phyloP scores from a whole-genome alignment of 768 basidiomycete species.

The Piloderma croceum region DNA sequence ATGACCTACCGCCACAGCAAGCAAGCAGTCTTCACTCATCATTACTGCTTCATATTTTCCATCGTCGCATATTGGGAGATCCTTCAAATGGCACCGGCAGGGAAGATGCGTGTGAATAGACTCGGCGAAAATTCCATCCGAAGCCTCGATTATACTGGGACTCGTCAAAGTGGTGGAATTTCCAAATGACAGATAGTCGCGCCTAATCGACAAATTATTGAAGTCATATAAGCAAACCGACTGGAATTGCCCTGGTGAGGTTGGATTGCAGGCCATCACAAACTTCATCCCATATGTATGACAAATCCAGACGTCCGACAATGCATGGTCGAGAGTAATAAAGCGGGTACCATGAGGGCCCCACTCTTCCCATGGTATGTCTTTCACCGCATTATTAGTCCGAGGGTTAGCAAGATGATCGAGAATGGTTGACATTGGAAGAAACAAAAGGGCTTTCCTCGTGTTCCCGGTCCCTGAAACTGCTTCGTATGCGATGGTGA shows the following conservation, averaged over 20 bases:
- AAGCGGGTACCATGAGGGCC: conserved; percentile 44
- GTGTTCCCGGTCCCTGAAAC: conserved; percentile 28
- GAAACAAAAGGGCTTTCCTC: conserved; percentile 33
- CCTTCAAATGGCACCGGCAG: no score
- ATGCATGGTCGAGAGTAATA: conserved; percentile 23
- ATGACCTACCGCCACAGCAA: no score
- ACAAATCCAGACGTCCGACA: conserved; percentile 47
- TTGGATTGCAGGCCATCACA: conserved; percentile 27
- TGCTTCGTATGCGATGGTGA: conserved; percentile 45
- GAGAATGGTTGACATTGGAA: conserved; percentile 35
- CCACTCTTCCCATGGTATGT: conserved; percentile 48
- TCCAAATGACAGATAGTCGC: no score
- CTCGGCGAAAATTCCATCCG: no score
- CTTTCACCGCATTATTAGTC: conserved; percentile 11
- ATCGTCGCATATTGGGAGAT: no score
- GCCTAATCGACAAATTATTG: conserved; percentile 36
- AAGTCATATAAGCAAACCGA: conserved; percentile 46
- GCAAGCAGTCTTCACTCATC: no score
- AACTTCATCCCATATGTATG: conserved; percentile 50
- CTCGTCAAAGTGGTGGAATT: no score
- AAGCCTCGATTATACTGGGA: no score
- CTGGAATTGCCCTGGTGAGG: conserved; percentile 10
- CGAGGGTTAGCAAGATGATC: conserved; percentile 16
- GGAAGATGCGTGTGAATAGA: no score
- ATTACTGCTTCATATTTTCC: no score